Evolutionary conservation across 2,329 filamentous ascomycete species (phyloP).

Genomic region (Pseudogymnoascus sp.): DNA sequence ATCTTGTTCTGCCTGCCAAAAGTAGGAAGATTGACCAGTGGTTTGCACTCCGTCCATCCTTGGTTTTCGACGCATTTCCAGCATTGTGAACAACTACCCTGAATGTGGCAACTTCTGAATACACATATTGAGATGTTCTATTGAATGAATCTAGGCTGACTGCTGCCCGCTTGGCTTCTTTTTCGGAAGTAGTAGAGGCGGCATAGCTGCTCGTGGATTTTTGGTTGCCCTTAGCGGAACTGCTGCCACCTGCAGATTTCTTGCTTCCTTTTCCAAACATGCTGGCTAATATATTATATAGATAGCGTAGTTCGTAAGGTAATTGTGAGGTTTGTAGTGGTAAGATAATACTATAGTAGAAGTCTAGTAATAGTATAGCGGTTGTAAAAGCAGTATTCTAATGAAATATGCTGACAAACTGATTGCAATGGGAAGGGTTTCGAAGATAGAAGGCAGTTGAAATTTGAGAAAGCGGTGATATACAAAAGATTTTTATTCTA

Average conservation of each 20-base stretch:
- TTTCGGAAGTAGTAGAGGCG: neutral
- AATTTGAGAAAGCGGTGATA: neutral
- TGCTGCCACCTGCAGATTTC: neutral
- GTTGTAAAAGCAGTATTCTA: no score
- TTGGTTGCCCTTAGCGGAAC: neutral
- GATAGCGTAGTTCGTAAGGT: neutral
- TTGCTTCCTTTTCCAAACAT: neutral
- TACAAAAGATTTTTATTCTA: neutral
- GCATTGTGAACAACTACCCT: no score
- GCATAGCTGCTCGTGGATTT: neutral
- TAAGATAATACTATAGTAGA: neutral
- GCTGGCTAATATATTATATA: neutral
- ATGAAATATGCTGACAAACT: no score
- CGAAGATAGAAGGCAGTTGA: neutral
- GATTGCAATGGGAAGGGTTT: neutral
- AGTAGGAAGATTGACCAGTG: neutral
- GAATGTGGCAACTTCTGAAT: no score
- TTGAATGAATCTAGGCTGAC: neutral
- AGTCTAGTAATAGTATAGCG: neutral
- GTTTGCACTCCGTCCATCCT: neutral
- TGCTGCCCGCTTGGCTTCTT: neutral
- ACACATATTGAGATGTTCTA: neutral
- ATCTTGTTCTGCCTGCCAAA: neutral
- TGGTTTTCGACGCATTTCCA: neutral
- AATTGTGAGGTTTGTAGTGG: neutral